A percentile compares a stretch with the other conserved stretches of the same genome.
These are phyloP conservation scores for Babesia sp. DNA, from an alignment of 169 alveolate species.

Conservation along the genomic window DNA sequence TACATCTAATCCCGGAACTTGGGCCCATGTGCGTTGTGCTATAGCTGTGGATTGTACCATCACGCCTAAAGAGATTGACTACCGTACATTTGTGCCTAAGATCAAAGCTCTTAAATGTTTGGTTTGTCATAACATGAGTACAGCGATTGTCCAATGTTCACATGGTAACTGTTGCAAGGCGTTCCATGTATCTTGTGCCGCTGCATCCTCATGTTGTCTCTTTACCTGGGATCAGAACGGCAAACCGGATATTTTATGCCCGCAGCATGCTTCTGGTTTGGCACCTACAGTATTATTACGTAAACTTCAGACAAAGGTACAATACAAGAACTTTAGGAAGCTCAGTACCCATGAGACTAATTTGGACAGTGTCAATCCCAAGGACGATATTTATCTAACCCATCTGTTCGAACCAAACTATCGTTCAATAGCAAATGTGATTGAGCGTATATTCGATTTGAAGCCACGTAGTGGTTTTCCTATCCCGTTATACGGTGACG, in stretches of 20 bases:
- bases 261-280: constrained; percentile 73
- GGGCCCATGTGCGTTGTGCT: constrained; percentile 82
- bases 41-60: constrained; percentile 65
- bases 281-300: constrained; percentile 80
- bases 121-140: constrained; percentile 57
- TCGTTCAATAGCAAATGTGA: constrained; percentile 30
- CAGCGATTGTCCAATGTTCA: constrained; percentile 73
- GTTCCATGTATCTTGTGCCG: constrained; percentile 79
- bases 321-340: constrained; percentile 64
- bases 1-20: constrained; percentile 71
- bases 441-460: constrained; percentile 34
- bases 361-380: constrained; percentile 32
- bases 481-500: constrained; percentile 35
- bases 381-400: constrained; percentile 56
- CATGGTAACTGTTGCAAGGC: constrained; percentile 74
- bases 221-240: constrained; percentile 71
- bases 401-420: constrained; percentile 63
- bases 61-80: constrained; percentile 51
- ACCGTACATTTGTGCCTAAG: constrained; percentile 66
- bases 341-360: constrained; percentile 21
- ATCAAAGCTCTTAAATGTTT: constrained; percentile 67
- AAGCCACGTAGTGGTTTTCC: constrained; percentile 29
- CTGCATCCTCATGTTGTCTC: constrained; percentile 72
- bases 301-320: constrained; percentile 70
- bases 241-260: constrained; percentile 72